Evolutionary conservation across 768 basidiomycete genomes (phyloP), one percentile per base, ranked within the genome.

Genomic region (Gymnopilus junonius): DNA sequence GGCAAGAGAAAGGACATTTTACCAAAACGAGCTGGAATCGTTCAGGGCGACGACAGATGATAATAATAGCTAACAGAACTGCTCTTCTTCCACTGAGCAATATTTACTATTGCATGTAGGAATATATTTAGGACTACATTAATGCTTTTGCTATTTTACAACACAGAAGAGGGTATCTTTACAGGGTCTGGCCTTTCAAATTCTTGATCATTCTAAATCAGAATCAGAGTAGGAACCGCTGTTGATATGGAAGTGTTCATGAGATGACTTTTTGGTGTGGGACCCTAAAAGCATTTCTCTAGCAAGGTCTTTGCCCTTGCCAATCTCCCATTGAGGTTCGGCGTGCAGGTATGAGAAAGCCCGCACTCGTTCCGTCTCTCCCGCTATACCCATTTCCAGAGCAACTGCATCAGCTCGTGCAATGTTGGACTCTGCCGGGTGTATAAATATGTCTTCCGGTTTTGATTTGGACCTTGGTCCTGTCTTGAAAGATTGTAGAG

Each of bases 351-450:
- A 77, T 35, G 65, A 73, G 64, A 77, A 74, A 8, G 74, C 79
- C 59, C 77, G 73, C 5, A 83, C 83, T 23, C 77, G 75, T 35
- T 87, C 83, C 8, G 84, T 82, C 61, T 83, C 80, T 21, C 81
- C 78, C 3, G 73, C 73, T 17, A 88, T 63, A 23, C 87, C 88
- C 32, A 87, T 74, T 67, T 85, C 80, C 48, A 83, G 71, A 0
- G 87, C 87, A n/a, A 75, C 80, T 8, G 83, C 86, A 62, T 90
- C 88, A 2, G 89, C 89, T 35, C 89, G 86, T 6, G 87, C 87
- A 64, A 88, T 68, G 69, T 89, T 89, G 37, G 87, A 89, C 43
- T 87, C 72, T 43, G 73, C 73, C 2, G 90, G 88, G 67, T 90
- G 88, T 54, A 90, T 89, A 67, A 85, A 85, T 55, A 90, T 85